Percentiles rank a stretch among this genome's conserved stretches.
Evolutionary conservation across 495 filamentous ascomycete genomes (phyloP).

Genomic region (Cercophora samala): DNA sequence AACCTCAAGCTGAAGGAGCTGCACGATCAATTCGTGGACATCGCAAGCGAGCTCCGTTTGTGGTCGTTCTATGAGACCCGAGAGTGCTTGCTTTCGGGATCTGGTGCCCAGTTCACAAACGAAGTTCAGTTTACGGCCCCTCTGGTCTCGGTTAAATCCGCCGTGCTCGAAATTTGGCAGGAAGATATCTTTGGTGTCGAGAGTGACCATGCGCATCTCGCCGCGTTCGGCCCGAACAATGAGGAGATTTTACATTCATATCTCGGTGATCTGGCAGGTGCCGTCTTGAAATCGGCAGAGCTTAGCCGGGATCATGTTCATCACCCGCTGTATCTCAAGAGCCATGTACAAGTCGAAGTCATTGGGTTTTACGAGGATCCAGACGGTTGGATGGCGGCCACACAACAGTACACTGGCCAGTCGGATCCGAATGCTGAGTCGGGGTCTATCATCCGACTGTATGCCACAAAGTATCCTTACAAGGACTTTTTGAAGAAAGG

Average conservation of each 20-base stretch:
- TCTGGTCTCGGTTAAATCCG: slow-evolving; percentile 61
- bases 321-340: slow-evolving; percentile 47
- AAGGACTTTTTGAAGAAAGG: slow-evolving; percentile 49
- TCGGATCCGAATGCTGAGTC: not conserved
- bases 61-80: slow-evolving; percentile 65
- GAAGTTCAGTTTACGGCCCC: slow-evolving; percentile 53
- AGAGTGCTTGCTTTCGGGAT: slow-evolving; percentile 55
- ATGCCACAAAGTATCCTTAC: slow-evolving; percentile 50
- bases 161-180: slow-evolving; percentile 51
- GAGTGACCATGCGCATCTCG: slow-evolving; percentile 56
- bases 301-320: slow-evolving; percentile 37
- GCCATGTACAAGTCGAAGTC: slow-evolving; percentile 56
- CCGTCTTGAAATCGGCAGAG: slow-evolving; percentile 43
- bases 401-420: slow-evolving; percentile 12
- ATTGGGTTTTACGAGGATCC: slow-evolving; percentile 61
- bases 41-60: slow-evolving; percentile 61
- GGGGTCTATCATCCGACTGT: slow-evolving; percentile 44
- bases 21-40: slow-evolving; percentile 55
- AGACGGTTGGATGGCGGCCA: slow-evolving; percentile 38
- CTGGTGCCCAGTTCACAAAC: slow-evolving; percentile 22
- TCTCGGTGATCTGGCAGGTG: slow-evolving; percentile 46
- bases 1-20: slow-evolving; percentile 47
- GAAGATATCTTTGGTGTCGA: slow-evolving; percentile 57
- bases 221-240: slow-evolving; percentile 55
- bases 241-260: slow-evolving; percentile 47